Conservation (phyloP, 495 filamentous ascomycete genomes). For the Bryoglossum gracile region DNA sequence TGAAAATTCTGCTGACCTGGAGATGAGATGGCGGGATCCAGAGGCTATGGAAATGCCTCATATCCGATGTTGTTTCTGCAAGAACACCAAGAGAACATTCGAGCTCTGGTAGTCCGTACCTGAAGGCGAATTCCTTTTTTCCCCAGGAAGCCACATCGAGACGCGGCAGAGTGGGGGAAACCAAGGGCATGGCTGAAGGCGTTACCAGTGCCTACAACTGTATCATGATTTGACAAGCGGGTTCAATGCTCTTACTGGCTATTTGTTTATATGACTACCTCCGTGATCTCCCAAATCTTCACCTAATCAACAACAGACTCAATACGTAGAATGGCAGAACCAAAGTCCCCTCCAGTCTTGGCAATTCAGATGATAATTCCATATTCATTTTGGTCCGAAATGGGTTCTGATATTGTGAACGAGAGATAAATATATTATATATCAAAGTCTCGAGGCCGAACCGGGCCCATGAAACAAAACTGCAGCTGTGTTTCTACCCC, state of each 20-base stretch:
- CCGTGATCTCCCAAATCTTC: background rate
- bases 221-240: background rate
- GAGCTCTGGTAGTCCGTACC: background rate
- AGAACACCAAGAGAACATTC: background rate
- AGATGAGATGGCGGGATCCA: too few relatives aligned
- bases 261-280: background rate
- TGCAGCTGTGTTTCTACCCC: slow-evolving; percentile 7
- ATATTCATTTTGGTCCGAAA: background rate
- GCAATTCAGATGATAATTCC: background rate
- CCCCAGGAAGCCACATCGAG: background rate
- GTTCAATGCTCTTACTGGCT: background rate
- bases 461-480: background rate
- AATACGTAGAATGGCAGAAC: background rate
- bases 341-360: background rate
- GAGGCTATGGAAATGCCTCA: background rate
- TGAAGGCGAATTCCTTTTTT: background rate
- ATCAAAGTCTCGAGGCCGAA: background rate
- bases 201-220: background rate
- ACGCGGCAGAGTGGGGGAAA: background rate
- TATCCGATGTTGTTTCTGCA: background rate
- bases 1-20: background rate
- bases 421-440: background rate
- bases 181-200: background rate
- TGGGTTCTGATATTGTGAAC: background rate
- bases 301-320: background rate